phyloP scores from a whole-genome alignment of 768 basidiomycete genomes.

The Termitomyces sp. region DNA sequence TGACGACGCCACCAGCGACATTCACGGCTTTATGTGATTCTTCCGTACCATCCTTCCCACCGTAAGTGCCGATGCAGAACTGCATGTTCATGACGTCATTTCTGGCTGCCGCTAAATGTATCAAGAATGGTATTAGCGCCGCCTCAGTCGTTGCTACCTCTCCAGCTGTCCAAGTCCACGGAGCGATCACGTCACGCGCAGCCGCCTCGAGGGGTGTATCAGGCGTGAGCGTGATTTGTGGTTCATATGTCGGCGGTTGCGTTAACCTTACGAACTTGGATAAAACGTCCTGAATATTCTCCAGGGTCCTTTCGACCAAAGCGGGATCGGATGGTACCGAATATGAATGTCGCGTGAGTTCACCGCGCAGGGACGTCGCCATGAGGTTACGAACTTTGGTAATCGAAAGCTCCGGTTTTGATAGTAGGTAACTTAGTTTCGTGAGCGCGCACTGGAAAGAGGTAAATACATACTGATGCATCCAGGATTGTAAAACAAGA shows the following conservation, averaged over 20 bases:
- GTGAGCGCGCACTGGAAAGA: conserved; percentile 74
- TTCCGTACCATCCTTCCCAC: conserved; percentile 16
- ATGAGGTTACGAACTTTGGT: conserved; percentile 72
- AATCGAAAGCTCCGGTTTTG: conserved; percentile 70
- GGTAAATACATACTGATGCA: not conserved
- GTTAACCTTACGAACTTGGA: conserved; percentile 65
- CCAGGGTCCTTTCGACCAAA: conserved; percentile 41
- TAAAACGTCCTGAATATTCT: conserved; percentile 59
- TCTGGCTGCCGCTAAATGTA: conserved; percentile 72
- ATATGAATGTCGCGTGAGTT: conserved; percentile 59
- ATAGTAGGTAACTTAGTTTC: conserved; percentile 86
- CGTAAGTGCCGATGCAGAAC: conserved; percentile 47
- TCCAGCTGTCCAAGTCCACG: conserved; percentile 76
- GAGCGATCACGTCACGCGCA: conserved; percentile 46
- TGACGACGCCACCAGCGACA: conserved; percentile 66
- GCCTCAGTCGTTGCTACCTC: conserved; percentile 68
- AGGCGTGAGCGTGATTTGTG: conserved; percentile 31
- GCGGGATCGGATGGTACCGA: conserved; percentile 37
- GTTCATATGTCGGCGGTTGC: conserved; percentile 27
- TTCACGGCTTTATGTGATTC: conserved; percentile 26
- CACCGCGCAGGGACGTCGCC: conserved; percentile 77
- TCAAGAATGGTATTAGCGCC: conserved; percentile 68
- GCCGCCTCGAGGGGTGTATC: conserved; percentile 28
- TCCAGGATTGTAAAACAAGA: not conserved
- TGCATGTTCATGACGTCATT: conserved; percentile 59